Conservation (phyloP, 2,329 filamentous ascomycete genomes). For the Fusarium siculi region DNA sequence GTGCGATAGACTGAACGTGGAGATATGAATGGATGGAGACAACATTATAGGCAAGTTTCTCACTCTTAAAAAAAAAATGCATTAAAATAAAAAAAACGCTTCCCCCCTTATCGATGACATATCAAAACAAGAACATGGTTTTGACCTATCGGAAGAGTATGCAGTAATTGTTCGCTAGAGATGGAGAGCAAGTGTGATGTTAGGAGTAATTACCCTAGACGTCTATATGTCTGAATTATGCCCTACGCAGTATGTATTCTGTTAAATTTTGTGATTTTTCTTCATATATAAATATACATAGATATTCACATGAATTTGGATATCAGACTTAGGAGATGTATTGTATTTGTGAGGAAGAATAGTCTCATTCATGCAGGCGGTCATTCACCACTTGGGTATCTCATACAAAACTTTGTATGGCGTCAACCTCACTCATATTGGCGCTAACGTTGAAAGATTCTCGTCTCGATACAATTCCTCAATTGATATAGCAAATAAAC, state of each 20-base stretch:
- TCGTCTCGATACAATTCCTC: not conserved
- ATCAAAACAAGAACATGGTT: not conserved
- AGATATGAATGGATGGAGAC: not conserved
- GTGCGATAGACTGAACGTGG: too few relatives aligned
- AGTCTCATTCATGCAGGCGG: not conserved
- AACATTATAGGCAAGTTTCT: not conserved
- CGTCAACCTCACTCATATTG: not conserved
- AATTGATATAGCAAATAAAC: not conserved
- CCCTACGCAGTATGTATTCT: not conserved
- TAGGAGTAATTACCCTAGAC: not conserved
- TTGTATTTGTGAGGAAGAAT: too few relatives aligned
- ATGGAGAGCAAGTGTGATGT: not conserved
- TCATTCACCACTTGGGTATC: not conserved
- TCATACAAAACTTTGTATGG: not conserved
- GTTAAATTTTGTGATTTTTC: not conserved
- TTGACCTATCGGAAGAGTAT: not conserved
- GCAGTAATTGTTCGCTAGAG: not conserved
- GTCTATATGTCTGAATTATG: not conserved
- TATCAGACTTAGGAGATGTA: not conserved
- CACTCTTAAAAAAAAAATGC: not conserved
- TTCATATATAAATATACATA: too few relatives aligned
- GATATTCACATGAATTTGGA: too few relatives aligned
- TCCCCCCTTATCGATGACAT: not conserved
- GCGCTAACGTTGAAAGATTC: not conserved
- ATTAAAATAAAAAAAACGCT: rapidly evolving